A percentile compares a stretch with the other conserved stretches of the same genome.
These are phyloP conservation scores for Amylostereum areolatum DNA, from an alignment of 1,284 basidiomycete species.

Conservation along the genomic window DNA sequence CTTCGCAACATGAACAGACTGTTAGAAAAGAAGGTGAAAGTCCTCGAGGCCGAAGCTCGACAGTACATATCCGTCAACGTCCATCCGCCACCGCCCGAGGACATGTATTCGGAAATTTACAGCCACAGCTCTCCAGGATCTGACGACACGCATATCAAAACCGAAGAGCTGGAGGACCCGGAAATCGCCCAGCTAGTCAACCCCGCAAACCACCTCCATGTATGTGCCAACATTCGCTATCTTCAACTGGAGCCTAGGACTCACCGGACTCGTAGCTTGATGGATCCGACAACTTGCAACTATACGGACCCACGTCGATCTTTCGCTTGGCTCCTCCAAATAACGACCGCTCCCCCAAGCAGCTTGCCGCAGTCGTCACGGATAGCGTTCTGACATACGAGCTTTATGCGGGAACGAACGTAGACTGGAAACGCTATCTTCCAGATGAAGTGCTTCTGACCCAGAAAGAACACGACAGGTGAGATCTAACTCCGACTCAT, in stretches of 20 bases:
- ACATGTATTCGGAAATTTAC: too few relatives aligned
- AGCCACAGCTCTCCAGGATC: constrained; percentile 2
- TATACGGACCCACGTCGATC: constrained; percentile 30
- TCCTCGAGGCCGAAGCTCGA: constrained; percentile 41
- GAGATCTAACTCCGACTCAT: neutral
- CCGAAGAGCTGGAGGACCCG: constrained; percentile 20
- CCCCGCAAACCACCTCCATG: constrained; percentile 27
- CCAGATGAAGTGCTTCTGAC: constrained; percentile 39
- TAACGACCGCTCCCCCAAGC: constrained; percentile 6
- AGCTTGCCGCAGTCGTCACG: constrained; percentile 2
- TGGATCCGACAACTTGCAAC: constrained; percentile 26
- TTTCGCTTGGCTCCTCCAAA: constrained; percentile 22
- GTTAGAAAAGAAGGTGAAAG: constrained; percentile 36
- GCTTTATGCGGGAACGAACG: neutral
- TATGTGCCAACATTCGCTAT: constrained; percentile 13
- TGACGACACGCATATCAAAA: constrained; percentile 5
- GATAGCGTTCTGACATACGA: too few relatives aligned
- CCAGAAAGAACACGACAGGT: constrained; percentile 46
- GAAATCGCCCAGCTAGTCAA: constrained; percentile 27
- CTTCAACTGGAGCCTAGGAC: neutral
- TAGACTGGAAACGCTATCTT: constrained; percentile 51
- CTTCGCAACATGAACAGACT: constrained; percentile 41
- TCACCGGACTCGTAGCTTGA: constrained; percentile 13
- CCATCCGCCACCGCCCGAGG: constrained; percentile 1
- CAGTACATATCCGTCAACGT: constrained; percentile 4